Base-by-base conservation (phyloP, 768 basidiomycete species). In the Sarcomyxa edulis region DNA sequence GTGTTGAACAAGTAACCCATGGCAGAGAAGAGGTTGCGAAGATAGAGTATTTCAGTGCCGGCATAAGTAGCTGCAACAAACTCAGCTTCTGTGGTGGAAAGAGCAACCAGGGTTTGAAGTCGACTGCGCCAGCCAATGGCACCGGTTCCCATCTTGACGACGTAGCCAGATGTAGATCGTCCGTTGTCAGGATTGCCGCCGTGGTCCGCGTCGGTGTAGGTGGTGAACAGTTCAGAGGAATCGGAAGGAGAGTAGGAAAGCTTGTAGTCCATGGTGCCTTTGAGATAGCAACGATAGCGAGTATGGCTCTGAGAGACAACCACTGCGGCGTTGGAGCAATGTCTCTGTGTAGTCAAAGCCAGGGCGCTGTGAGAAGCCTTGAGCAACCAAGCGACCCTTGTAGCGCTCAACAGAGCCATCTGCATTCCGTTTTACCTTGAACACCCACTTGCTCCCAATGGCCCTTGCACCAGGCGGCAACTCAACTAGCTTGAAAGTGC, bases 381-480 rank as follows among this genome's bases (percentile, higher is more conserved):
- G 53, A 2, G 69, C 68, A 21, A 70, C 66, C n/a, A 72, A 40
- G 26, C 65, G 37, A 14, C 59, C 64, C 48, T 72, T 69, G 51
- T 60, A 60, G 5, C 55, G 46, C n/a, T 57, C 53, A 25, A 73
- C 52, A 3, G 52, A 51, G 7, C 69, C 72, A 40, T 64, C 50
- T 15, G 56, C 42, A 42, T 69, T 57, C 29, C 52, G 51, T 48
- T 76, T 76, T 27, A 64, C 51, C 32, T 56, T 59, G 44, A 61
- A 67, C 6, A 69, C 64, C 66, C 68, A 69, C 37, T 47, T 34
- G 16, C 46, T 59, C 0, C 58, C 61, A 43, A 72, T 63, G 4
- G 57, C 49, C 25, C 55, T 59, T 12, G 48, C 42, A 10, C 53
- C 59, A 18, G 41, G 34, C 4, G 68, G 69, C 1, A 62, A 47